A percentile compares a stretch with the other conserved stretches of the same genome.
These are phyloP conservation scores for Amanita muscaria DNA, from an alignment of 768 basidiomycete genomes.

Conservation along the genomic window DNA sequence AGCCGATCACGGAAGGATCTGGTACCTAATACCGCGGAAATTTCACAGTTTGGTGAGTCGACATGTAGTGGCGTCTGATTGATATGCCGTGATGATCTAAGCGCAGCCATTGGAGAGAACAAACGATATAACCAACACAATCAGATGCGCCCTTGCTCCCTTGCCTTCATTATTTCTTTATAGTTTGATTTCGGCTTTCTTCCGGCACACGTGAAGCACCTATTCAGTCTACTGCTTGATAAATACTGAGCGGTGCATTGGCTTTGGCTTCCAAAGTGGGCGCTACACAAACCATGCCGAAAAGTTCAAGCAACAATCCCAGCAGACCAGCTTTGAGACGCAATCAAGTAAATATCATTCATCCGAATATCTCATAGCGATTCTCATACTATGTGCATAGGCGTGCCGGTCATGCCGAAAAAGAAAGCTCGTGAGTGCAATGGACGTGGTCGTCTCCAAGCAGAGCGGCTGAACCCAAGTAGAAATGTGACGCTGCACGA, in stretches of 20 bases:
- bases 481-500: constrained; percentile 87
- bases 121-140: too few relatives aligned
- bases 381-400: constrained; percentile 26
- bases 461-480: constrained; percentile 4
- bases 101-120: too few relatives aligned
- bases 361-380: not conserved
- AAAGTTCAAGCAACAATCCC: constrained; percentile 37
- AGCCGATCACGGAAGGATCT: too few relatives aligned
- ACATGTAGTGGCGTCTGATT: not conserved
- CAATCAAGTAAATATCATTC: constrained; percentile 50
- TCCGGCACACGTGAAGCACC: not conserved
- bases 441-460: not conserved
- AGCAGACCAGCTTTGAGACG: constrained; percentile 62
- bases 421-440: constrained; percentile 65
- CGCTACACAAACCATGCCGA: too few relatives aligned
- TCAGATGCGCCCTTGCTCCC: not conserved
- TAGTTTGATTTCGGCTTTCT: not conserved
- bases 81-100: not conserved
- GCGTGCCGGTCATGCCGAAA: constrained; percentile 79
- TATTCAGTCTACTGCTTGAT: not conserved
- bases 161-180: not conserved
- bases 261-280: too few relatives aligned
- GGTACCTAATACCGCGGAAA: too few relatives aligned
- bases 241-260: not conserved
- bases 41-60: too few relatives aligned